These are phyloP conservation scores for Cladosporium sp. DNA, from an alignment of 2,329 filamentous ascomycete genomes.

Conservation along the genomic window DNA sequence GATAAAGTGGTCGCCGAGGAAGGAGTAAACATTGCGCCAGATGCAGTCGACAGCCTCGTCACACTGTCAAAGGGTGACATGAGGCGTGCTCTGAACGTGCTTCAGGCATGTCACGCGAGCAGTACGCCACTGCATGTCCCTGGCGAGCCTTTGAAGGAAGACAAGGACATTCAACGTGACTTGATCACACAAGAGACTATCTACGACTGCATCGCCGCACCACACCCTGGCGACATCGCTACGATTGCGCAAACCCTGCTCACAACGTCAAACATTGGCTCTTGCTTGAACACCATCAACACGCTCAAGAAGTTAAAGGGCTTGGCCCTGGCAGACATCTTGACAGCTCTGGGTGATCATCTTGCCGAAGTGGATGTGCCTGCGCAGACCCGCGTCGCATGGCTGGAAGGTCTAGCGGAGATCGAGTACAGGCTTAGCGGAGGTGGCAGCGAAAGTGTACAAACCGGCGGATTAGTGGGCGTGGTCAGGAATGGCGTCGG, in stretches of 20 bases:
- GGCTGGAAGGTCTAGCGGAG: constrained; percentile 86
- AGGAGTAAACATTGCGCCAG: constrained; percentile 72
- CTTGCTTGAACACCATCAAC: constrained; percentile 83
- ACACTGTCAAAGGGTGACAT: constrained; percentile 91
- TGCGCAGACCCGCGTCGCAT: constrained; percentile 80
- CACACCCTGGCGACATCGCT: constrained; percentile 81
- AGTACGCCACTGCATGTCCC: constrained; percentile 58
- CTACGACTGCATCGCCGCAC: constrained; percentile 95
- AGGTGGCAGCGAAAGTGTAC: constrained; percentile 79
- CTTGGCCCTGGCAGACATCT: constrained; percentile 86
- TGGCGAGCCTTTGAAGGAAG: constrained; percentile 43
- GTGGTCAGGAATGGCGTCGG: constrained; percentile 84
- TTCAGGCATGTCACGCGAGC: constrained; percentile 94
- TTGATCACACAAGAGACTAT: constrained; percentile 88
- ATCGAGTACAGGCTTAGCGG: constrained; percentile 88
- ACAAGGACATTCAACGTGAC: constrained; percentile 66
- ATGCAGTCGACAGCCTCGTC: constrained; percentile 79
- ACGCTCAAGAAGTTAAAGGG: constrained; percentile 81
- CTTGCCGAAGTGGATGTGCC: constrained; percentile 77
- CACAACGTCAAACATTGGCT: constrained; percentile 79
- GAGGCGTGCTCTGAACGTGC: constrained; percentile 87
- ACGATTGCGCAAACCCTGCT: constrained; percentile 81
- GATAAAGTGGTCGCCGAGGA: constrained; percentile 89
- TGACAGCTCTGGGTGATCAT: constrained; percentile 81
- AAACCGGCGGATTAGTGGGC: constrained; percentile 89